phyloP scores from a whole-genome alignment of 2,329 filamentous ascomycete genomes.

The Cladosporium sphaerospermum region DNA sequence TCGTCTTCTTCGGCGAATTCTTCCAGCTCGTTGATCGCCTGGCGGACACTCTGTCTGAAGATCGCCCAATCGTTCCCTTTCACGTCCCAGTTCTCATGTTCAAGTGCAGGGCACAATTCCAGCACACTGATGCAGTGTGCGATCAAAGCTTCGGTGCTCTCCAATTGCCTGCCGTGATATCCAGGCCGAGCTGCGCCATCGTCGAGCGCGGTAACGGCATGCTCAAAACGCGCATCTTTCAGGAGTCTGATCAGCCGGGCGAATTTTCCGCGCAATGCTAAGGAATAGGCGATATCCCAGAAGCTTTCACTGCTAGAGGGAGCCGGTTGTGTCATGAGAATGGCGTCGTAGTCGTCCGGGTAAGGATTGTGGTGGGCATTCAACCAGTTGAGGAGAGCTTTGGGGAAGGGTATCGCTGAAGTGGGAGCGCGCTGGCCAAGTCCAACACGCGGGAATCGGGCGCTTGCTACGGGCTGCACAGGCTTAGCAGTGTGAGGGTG shows the following conservation, averaged over 20 bases:
- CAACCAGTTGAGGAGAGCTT: constrained; percentile 78
- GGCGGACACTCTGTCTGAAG: constrained; percentile 69
- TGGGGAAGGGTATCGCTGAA: constrained; percentile 54
- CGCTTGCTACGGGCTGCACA: constrained; percentile 6
- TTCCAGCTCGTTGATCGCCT: constrained; percentile 63
- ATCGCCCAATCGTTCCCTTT: constrained; percentile 74
- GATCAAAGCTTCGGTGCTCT: constrained; percentile 68
- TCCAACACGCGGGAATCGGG: neutral
- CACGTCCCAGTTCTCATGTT: constrained; percentile 70
- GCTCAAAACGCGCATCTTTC: constrained; percentile 68
- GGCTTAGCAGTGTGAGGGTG: constrained; percentile 51
- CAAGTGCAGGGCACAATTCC: constrained; percentile 63
- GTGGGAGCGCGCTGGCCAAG: constrained; percentile 7
- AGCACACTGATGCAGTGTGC: constrained; percentile 64
- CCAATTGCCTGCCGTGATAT: constrained; percentile 70
- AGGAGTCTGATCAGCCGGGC: constrained; percentile 61
- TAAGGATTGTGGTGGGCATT: constrained; percentile 68
- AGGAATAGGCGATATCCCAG: constrained; percentile 76
- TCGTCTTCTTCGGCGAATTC: constrained; percentile 71
- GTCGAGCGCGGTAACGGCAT: constrained; percentile 56
- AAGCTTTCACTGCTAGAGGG: constrained; percentile 71
- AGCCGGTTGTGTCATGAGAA: constrained; percentile 60
- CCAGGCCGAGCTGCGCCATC: constrained; percentile 58
- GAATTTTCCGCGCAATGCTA: constrained; percentile 70
- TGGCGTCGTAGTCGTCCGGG: constrained; percentile 57